Base-by-base conservation (phyloP, 2,329 filamentous ascomycete species). In the Claviceps sp. region DNA sequence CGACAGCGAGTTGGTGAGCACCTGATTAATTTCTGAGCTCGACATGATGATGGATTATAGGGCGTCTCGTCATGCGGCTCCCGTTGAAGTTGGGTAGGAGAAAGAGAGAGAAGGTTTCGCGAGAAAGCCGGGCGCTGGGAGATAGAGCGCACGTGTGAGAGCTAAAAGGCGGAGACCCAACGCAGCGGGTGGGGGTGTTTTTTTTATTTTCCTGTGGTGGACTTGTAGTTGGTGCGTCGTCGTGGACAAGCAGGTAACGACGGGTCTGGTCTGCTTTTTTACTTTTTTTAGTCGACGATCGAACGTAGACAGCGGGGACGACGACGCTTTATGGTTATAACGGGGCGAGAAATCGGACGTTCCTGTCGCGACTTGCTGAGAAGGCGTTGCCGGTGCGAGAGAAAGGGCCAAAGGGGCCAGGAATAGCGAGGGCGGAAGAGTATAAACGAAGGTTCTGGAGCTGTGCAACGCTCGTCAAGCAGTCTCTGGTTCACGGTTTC, bases 1-100 rank as follows among this genome's bases (percentile, higher is more conserved):
- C 67, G 90, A 94, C 74, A 97, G 83, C 71, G 93, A 97, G 77
- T 90, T 91, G 73, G 88, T 83, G 77, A 98, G 86, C 76, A 98
- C 91, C 75, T 89, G 85, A 77, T 91, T 95, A 77, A 97, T 94
- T 76, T 97, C 88, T 86, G 94, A 74, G 76, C 75, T 79, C 71
- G 77, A 79, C 78, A 81, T 88, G 70, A 66, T 76, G 69, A 66
- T 62, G 64, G 65, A 63, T 61, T 59, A 59, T 55, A 52, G 56
- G 56, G 55, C 58, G 61, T 60, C 57, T 66, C 63, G 64, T 66
- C 67, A 69, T 69, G 64, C 66, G 66, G 63, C 56, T 61, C 58
- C 55, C 57, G 57, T 60, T 61, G 58, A 58, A 57, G 51, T 37
- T 50, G 46, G 11, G 24, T 47, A 37, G 34, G 44, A 42, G 30